Percentiles rank a stretch among this genome's conserved stretches.
These are phyloP conservation scores for Musa acuminata DNA, from an alignment of 176 grass and related monocot genomes.

Conservation along the genomic window DNA sequence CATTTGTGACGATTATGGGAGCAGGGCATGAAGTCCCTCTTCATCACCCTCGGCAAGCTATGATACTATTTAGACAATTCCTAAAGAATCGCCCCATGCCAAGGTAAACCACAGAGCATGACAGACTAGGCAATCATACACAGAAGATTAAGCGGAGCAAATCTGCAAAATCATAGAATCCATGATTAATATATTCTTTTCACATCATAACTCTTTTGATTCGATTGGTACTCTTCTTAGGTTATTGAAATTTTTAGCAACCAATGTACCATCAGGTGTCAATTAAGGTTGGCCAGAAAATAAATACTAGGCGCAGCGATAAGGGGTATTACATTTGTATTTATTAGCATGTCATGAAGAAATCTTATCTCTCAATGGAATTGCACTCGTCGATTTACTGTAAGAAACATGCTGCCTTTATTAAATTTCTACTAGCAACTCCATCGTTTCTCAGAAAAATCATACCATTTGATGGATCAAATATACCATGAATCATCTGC, in stretches of 20 bases:
- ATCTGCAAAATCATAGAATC: slow-evolving; percentile 4
- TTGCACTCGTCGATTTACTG: neutral
- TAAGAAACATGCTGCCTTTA: neutral
- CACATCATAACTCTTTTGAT: slow-evolving; percentile 28
- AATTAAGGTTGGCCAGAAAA: neutral
- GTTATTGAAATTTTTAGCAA: neutral
- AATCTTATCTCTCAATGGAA: neutral
- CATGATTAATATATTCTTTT: neutral
- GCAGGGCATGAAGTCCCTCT: slow-evolving; percentile 47
- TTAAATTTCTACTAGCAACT: neutral
- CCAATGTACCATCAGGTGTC: neutral
- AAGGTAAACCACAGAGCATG: slow-evolving; percentile 14
- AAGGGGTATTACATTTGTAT: neutral
- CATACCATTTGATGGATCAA: no score
- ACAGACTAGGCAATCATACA: neutral
- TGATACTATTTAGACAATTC: slow-evolving; percentile 38
- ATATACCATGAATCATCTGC: no score
- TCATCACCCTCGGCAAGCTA: slow-evolving; percentile 30
- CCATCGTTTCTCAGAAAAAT: no score
- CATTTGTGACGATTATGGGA: slow-evolving; percentile 63
- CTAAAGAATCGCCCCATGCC: slow-evolving; percentile 26
- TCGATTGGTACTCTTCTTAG: neutral
- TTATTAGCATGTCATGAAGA: neutral
- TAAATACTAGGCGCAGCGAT: neutral
- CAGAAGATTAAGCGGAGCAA: slow-evolving; percentile 4